Base-by-base conservation (phyloP, 225 moss, liverwort and hornwort species). In the Marchantia paleacea region DNA sequence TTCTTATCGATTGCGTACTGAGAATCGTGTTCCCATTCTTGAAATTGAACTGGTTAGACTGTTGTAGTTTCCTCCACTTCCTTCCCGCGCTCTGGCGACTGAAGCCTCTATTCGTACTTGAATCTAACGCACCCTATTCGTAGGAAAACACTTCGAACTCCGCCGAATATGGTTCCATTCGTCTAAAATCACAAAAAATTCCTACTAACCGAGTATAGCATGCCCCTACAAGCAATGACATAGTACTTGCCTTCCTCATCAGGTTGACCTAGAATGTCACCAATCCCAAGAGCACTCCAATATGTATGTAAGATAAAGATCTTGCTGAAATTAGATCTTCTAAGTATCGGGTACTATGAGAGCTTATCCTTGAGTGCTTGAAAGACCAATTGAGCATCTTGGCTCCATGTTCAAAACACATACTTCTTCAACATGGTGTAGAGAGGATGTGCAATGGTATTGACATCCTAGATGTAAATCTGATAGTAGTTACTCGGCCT, bases 181-280 rank as follows among this genome's bases (percentile, higher is more conserved):
- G n/a, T n/a, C n/a, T n/a, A n/a, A n/a, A n/a, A n/a, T n/a, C n/a
- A n/a, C n/a, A n/a, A n/a, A n/a, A n/a, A n/a, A n/a, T n/a, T n/a
- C n/a, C n/a, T n/a, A n/a, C n/a, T n/a, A n/a, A n/a, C n/a, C n/a
- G n/a, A n/a, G n/a, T n/a, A n/a, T n/a, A n/a, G n/a, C n/a, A n/a
- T n/a, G n/a, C n/a, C n/a, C n/a, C n/a, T n/a, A 80, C 72, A 80
- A 6, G 79, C 70, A 55, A 70, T 54, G 51, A 80, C 69, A 68
- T 54, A 30, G 69, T 70, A 52, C 2, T 70, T 0, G 3, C 10
- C 51, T 7, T 70, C 51, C 9, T 54, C 67, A 80, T 51, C 69
- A 10, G 2, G 22, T 6, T 79, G 65, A n/a, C 49, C 15, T 5
- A 28, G 29, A 28, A 57, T 19, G n/a, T n/a, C n/a, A n/a, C 77